Conservation (phyloP, 116 monocot genomes). For the Thalassia testudinum region DNA sequence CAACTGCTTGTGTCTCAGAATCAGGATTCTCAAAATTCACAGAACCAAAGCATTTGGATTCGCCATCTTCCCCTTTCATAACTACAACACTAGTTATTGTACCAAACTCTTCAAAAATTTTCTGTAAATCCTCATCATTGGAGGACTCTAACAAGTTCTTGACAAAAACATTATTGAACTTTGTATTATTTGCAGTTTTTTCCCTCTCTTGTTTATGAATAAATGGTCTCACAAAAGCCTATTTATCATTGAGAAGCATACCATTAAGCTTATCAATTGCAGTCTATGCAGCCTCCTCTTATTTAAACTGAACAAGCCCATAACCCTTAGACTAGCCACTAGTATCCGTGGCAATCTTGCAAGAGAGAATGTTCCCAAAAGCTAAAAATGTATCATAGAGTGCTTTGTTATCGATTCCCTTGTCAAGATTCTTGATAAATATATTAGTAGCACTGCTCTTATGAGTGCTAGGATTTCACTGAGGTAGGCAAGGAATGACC, state of each 20-base stretch:
- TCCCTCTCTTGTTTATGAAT: slow-evolving; percentile 83
- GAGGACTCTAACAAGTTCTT: slow-evolving; percentile 70
- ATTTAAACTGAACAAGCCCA: slow-evolving; percentile 87
- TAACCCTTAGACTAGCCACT: slow-evolving; percentile 89
- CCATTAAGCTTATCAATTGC: slow-evolving; percentile 84
- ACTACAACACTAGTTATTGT: slow-evolving; percentile 65
- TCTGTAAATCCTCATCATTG: slow-evolving; percentile 48
- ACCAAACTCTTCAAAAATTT: slow-evolving; percentile 68
- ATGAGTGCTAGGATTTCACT: too few relatives aligned
- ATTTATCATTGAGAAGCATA: slow-evolving; percentile 89
- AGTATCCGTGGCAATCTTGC: slow-evolving; percentile 70
- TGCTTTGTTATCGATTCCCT: slow-evolving; percentile 79
- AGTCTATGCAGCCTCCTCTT: slow-evolving; percentile 57
- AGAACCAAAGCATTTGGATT: slow-evolving; percentile 89
- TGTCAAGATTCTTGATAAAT: slow-evolving; percentile 98
- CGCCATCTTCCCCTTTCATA: slow-evolving; percentile 72
- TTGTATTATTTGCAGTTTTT: slow-evolving; percentile 17
- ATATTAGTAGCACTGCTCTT: too few relatives aligned
- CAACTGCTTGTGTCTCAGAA: slow-evolving; percentile 64
- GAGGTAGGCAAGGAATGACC: too few relatives aligned
- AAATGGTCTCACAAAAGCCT: slow-evolving; percentile 80
- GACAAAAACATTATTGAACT: slow-evolving; percentile 87
- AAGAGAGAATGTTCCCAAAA: slow-evolving; percentile 87
- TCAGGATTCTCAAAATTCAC: slow-evolving; percentile 86
- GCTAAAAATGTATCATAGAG: slow-evolving; percentile 73